A percentile compares a stretch with the other conserved stretches of the same genome.
Conservation (phyloP, 2,329 filamentous ascomycete genomes). For the Orbilia quercus region DNA sequence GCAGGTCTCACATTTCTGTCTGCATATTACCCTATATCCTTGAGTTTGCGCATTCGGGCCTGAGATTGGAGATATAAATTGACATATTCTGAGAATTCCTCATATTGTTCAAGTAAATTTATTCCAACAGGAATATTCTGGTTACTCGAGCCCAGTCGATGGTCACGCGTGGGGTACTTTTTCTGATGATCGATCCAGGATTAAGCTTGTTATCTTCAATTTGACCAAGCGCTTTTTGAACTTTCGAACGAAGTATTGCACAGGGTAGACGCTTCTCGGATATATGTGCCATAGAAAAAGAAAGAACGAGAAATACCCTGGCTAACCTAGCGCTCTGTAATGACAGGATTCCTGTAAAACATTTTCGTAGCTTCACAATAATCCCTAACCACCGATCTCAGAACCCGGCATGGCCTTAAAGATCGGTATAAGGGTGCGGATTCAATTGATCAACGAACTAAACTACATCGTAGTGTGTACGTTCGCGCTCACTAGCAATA, state of each 20-base stretch:
- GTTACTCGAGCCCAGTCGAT: background rate
- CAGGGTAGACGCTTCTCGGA: background rate
- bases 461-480: too few species aligned
- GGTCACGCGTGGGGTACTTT: constrained; percentile 15
- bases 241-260: background rate
- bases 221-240: too few species aligned
- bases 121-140: constrained; percentile 5
- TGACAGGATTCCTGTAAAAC: background rate
- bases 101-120: background rate
- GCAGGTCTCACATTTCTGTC: constrained; percentile 25
- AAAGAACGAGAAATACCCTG: background rate
- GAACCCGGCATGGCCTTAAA: background rate
- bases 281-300: background rate
- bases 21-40: constrained; percentile 20
- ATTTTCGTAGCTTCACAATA: background rate
- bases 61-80: background rate
- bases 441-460: background rate
- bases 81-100: constrained; percentile 12
- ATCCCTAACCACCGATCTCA: constrained; percentile 1
- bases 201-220: constrained; percentile 16
- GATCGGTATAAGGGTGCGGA: background rate
- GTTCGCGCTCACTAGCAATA: background rate
- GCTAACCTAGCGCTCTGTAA: too few species aligned
- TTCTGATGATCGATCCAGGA: background rate
- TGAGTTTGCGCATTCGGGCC: constrained; percentile 2